Evolutionary conservation across 495 filamentous ascomycete genomes (phyloP).

Genomic region (Penicillium goetzii): DNA sequence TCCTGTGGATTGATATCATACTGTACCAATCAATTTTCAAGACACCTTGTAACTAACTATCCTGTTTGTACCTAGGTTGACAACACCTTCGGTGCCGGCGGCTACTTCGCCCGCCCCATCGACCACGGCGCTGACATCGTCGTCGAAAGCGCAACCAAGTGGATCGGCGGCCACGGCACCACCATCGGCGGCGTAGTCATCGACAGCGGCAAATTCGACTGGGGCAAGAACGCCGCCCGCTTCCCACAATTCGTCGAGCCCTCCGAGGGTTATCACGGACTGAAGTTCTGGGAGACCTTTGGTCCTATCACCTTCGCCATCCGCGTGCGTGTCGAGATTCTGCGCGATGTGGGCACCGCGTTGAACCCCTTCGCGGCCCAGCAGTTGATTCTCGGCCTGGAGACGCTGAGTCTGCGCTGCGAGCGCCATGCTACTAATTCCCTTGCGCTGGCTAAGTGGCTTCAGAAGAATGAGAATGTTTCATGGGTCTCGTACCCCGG

Average conservation of each 20-base stretch:
- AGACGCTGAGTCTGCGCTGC: slow-evolving; percentile 84
- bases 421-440: slow-evolving; percentile 91
- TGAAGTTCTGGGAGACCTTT: slow-evolving; percentile 98
- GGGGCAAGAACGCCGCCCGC: slow-evolving; percentile 82
- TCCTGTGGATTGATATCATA: not conserved
- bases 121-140: slow-evolving; percentile 94
- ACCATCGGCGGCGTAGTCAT: slow-evolving; percentile 90
- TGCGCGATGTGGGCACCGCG: slow-evolving; percentile 82
- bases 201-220: slow-evolving; percentile 95
- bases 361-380: slow-evolving; percentile 96
- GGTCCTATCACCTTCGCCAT: slow-evolving; percentile 84
- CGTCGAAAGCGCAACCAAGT: slow-evolving; percentile 95
- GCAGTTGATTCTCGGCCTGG: slow-evolving; percentile 86
- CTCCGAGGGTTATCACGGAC: slow-evolving; percentile 89
- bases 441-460: slow-evolving; percentile 77
- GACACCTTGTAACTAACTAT: not conserved
- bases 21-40: not conserved
- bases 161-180: slow-evolving; percentile 98
- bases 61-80: slow-evolving; percentile 62
- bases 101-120: slow-evolving; percentile 87
- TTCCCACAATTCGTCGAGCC: slow-evolving; percentile 97
- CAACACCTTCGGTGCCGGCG: slow-evolving; percentile 97
- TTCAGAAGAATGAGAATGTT: slow-evolving; percentile 81
- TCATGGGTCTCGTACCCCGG: slow-evolving; percentile 95
- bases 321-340: slow-evolving; percentile 80